These are phyloP conservation scores for Boletellus deceptivus DNA, from an alignment of 1,284 basidiomycete genomes.

Conservation along the genomic window DNA sequence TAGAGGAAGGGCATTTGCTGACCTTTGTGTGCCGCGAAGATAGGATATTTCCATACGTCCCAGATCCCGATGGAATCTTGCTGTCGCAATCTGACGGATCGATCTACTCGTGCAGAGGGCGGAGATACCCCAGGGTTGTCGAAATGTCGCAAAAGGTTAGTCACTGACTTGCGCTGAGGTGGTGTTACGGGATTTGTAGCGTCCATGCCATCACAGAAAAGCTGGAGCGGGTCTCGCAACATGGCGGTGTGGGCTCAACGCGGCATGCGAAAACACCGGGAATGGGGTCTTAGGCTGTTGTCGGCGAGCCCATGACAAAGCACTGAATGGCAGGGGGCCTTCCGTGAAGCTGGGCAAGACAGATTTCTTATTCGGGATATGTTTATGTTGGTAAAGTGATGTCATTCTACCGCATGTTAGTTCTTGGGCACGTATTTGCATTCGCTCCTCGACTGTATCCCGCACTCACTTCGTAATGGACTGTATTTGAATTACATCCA, in stretches of 20 bases:
- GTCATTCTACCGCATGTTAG: slow-evolving; percentile 4
- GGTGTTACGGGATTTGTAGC: slow-evolving; percentile 15
- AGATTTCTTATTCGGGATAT: slow-evolving; percentile 25
- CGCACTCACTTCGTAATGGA: slow-evolving; percentile 11
- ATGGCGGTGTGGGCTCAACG: slow-evolving; percentile 11
- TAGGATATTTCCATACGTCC: slow-evolving; percentile 68
- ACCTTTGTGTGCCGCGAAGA: slow-evolving; percentile 68
- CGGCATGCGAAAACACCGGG: neutral
- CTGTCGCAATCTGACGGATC: slow-evolving; percentile 55
- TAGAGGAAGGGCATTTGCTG: slow-evolving; percentile 15
- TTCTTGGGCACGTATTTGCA: neutral
- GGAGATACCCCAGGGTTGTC: slow-evolving; percentile 64
- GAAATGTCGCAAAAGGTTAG: slow-evolving; percentile 52
- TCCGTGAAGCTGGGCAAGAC: neutral
- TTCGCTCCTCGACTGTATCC: neutral
- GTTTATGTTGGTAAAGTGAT: slow-evolving; percentile 4
- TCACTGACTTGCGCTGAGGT: slow-evolving; percentile 21
- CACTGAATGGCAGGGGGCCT: neutral
- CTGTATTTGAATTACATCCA: slow-evolving; percentile 4
- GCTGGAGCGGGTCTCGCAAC: slow-evolving; percentile 25
- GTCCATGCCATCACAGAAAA: slow-evolving; percentile 16
- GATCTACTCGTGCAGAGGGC: slow-evolving; percentile 67
- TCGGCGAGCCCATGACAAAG: neutral
- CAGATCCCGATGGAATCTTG: slow-evolving; percentile 55
- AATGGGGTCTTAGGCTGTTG: neutral